Base-by-base conservation (phyloP, 2,329 filamentous ascomycete genomes). In the Rhynchosporium agropyri region DNA sequence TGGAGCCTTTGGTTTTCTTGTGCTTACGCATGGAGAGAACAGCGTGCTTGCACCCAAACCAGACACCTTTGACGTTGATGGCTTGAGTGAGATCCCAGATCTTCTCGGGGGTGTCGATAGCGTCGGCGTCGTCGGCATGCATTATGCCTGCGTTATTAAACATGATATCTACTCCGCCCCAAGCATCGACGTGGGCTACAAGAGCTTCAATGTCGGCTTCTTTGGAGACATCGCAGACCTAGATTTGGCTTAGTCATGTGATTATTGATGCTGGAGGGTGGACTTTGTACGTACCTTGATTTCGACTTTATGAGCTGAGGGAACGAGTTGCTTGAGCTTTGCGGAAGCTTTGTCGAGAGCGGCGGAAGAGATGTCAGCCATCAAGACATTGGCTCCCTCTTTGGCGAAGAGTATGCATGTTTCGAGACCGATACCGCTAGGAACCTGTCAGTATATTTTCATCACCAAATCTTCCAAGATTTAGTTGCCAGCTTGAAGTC, bases 141-240 rank as follows among this genome's bases (percentile, higher is more conserved):
- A 92, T 91, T 70, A 91, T 91, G 15, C 89, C 89, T 15, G 89
- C 89, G 71, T 92, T 92, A 80, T 91, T 92, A 83, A 91, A 91
- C 70, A 91, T 87, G 71, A 91, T 81, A 70, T 92, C 89, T 0
- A 89, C 76, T 45, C 89, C 89, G 66, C 89, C 89, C 85, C 87
- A 89, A 29, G 81, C 75, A 71, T 91, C 89, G 38, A 89, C 76
- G 15, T 82, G 78, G 54, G 84, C 83, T 33, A 91, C 79, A 67
- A 85, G 81, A 15, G 82, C 81, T 68, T 85, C 77, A 20, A 91
- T 81, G 28, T 89, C 82, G 36, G 81, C 74, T 74, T 91, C 89
- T 72, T 88, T 89, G 69, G 86, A 87, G 42, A 91, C 89, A 72
- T 92, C 88, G 73, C 84, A 85, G 66, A 83, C 65, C 69, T 74